A percentile compares a stretch with the other conserved stretches of the same genome.
These are phyloP conservation scores for Lojkania enalia DNA, from an alignment of 2,329 filamentous ascomycete species.

Conservation along the genomic window DNA sequence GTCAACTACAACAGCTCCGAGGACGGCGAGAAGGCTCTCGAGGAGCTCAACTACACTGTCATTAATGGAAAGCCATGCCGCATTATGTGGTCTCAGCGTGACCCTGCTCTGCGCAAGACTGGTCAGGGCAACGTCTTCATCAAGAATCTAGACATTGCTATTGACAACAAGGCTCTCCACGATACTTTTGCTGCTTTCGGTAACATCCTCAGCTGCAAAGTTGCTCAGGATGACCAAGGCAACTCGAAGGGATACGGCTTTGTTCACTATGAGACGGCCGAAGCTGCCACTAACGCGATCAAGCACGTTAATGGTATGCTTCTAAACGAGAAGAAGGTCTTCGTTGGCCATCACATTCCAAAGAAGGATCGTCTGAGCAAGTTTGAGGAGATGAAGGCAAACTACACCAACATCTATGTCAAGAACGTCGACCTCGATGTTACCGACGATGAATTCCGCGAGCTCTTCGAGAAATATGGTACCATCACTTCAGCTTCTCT, in stretches of 20 bases:
- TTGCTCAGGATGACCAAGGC: constrained; percentile 94
- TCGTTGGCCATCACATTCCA: constrained; percentile 97
- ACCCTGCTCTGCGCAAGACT: constrained; percentile 98
- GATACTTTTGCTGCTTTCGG: constrained; percentile 98
- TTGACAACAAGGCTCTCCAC: constrained; percentile 99
- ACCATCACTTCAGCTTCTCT: constrained; percentile 95
- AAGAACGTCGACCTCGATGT: constrained; percentile 92
- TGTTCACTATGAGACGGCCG: constrained; percentile 99
- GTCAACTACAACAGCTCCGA: constrained; percentile 99
- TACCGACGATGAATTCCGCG: constrained; percentile 91
- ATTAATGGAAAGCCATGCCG: constrained; percentile 99
- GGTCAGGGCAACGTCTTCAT: constrained; percentile 99
- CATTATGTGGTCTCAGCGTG: constrained; percentile 99
- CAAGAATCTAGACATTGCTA: constrained; percentile 98
- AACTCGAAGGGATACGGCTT: constrained; percentile 99
- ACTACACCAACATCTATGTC: constrained; percentile 99
- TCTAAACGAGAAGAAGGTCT: constrained; percentile 99
- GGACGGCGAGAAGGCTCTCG: constrained; percentile 96
- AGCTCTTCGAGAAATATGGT: constrained; percentile 87
- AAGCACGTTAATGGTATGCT: constrained; percentile 99
- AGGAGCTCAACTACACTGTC: constrained; percentile 99
- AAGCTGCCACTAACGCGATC: constrained; percentile 95
- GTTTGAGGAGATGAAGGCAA: constrained; percentile 99
- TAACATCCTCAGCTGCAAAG: constrained; percentile 99
- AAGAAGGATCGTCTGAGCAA: constrained; percentile 99